Percentiles rank a stretch among this genome's conserved stretches.
phyloP scores from a whole-genome alignment of 768 basidiomycete genomes.

The Lentinula edodes region DNA sequence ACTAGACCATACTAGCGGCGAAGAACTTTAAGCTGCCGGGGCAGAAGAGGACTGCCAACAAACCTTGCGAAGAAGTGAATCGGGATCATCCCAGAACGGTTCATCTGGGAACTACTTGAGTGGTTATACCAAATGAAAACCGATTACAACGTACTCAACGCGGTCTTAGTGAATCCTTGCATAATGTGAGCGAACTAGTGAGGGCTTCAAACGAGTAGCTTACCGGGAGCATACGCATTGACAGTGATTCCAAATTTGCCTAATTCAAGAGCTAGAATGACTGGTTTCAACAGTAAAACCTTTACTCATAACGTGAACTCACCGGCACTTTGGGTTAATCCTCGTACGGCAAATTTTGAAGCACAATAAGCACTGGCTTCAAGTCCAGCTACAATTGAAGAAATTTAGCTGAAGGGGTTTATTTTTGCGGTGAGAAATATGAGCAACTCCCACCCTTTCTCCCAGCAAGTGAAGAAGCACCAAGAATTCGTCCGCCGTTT shows the following conservation, averaged over 20 bases:
- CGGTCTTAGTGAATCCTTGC: background rate
- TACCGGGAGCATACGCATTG: constrained; percentile 5
- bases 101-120: background rate
- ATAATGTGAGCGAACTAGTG: background rate
- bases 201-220: background rate
- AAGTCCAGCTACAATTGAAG: background rate
- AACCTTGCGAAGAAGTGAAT: background rate
- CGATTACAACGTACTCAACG: background rate
- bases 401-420: background rate
- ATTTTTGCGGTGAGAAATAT: too few relatives aligned
- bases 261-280: background rate
- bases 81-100: background rate
- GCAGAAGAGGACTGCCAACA: background rate
- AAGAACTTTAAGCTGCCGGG: background rate
- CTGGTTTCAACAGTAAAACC: background rate
- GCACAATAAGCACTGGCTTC: constrained; percentile 21
- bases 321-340: constrained; percentile 36
- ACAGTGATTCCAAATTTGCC: constrained; percentile 1
- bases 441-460: background rate
- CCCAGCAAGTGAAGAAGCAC: constrained; percentile 12
- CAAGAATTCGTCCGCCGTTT: constrained; percentile 28
- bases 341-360: constrained; percentile 34
- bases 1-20: background rate
- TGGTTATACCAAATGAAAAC: background rate
- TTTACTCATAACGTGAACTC: too few relatives aligned